phyloP scores from a whole-genome alignment of 225 moss, liverwort and hornwort species.

The Bryoerythrophyllum caledonicum region DNA sequence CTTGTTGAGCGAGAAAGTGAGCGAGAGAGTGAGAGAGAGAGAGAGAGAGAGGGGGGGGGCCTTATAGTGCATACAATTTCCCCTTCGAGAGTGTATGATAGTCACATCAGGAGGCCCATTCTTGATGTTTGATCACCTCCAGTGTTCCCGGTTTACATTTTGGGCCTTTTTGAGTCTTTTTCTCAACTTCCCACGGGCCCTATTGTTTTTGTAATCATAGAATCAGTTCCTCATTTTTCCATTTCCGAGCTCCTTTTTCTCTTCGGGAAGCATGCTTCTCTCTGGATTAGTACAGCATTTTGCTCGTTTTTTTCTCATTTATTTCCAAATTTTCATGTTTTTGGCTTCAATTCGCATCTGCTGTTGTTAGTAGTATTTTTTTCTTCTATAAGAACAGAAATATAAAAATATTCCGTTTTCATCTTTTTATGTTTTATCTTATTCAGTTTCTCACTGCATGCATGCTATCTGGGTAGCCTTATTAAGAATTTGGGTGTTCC shows the following conservation, averaged over 20 bases:
- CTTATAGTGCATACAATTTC: slow-evolving; percentile 68
- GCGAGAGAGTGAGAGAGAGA: too few relatives aligned
- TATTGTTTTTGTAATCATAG: slow-evolving; percentile 58
- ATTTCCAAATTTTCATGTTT: background rate
- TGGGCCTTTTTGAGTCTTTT: slow-evolving; percentile 43
- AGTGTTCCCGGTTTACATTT: slow-evolving; percentile 56
- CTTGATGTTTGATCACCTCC: slow-evolving; percentile 59
- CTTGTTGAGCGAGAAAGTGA: slow-evolving; percentile 45
- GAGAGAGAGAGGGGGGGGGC: slow-evolving; percentile 19
- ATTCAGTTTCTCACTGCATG: background rate
- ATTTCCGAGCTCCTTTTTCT: slow-evolving; percentile 22
- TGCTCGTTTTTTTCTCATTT: background rate
- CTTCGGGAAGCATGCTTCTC: slow-evolving; percentile 10
- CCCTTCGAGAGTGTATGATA: slow-evolving; percentile 94
- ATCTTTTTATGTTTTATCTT: too few relatives aligned
- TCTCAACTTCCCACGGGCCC: slow-evolving; percentile 44
- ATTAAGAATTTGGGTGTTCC: too few relatives aligned
- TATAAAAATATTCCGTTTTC: too few relatives aligned
- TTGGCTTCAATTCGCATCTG: background rate
- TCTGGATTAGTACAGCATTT: slow-evolving; percentile 9
- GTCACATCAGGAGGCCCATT: slow-evolving; percentile 69
- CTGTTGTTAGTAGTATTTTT: background rate
- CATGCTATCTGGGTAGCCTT: background rate
- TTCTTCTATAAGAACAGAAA: too few relatives aligned
- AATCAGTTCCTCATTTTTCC: slow-evolving; percentile 38